Evolutionary conservation across 2,329 filamentous ascomycete species (phyloP), one percentile per base, ranked within the genome.

Genomic region (Arthrobotrys iridis): DNA sequence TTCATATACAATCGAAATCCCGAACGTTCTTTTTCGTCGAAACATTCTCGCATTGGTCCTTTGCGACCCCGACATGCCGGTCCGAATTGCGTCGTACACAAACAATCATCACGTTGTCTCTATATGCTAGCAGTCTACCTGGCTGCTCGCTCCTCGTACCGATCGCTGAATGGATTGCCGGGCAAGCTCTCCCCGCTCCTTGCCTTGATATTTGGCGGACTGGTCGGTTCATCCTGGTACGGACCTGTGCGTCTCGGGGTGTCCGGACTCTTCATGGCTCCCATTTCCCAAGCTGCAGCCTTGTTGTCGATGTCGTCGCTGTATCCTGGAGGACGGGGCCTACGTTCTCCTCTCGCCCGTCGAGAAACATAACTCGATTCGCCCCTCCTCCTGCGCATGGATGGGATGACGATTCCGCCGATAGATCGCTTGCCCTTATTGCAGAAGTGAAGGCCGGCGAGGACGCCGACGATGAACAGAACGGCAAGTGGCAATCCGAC

Each of bases 221-320:
- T 68, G 6, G 71, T 68, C 5, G 71, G 71, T 18, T 75, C 71
- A 10, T 75, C 71, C 10, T 75, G 71, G 35, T 75, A 75, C 2
- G 71, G 71, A 15, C 71, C 71, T 11, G 22, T n/a, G 11, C 30
- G 7, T 22, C 63, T 57, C 4, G 71, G 55, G 8, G 71, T 63
- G 24, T 75, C 71, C 22, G 71, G 71, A 18, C 63, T 68, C 46
- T 58, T 72, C 63, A 75, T 75, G 26, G 37, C 33, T 20, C 71
- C 71, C 71, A 75, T 75, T 35, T 75, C 71, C 71, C 71, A 75
- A 24, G 71, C 71, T 6, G 71, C 71, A 45, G 71, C 71, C 40
- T 68, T 75, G 3, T 63, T 41, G 45, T 75, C 71, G 3, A 75
- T 18, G 6, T 75, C 71, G 26, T 75, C 71, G 40, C 33, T 66